A percentile compares a stretch with the other conserved stretches of the same genome.
phyloP scores from a whole-genome alignment of 345 rosid genomes.

The Microcos paniculata region DNA sequence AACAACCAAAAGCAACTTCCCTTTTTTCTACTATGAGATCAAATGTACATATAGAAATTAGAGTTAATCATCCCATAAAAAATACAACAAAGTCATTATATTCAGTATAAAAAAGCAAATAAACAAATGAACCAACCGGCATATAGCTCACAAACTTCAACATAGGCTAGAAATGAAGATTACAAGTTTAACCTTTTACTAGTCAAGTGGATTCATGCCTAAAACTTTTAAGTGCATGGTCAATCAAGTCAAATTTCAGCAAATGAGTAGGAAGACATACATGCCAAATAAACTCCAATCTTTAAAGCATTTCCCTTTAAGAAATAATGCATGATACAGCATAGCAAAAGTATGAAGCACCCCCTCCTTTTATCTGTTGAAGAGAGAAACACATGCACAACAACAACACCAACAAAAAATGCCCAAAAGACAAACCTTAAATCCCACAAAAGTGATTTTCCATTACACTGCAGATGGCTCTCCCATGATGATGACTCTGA shows the following conservation, averaged over 20 bases:
- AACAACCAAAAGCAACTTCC: neutral
- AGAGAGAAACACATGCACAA: neutral
- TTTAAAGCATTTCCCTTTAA: neutral
- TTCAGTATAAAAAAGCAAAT: neutral
- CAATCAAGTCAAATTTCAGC: neutral
- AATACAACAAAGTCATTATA: neutral
- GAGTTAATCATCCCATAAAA: neutral
- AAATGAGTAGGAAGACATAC: neutral
- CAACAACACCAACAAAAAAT: neutral
- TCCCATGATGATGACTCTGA: conserved; percentile 95
- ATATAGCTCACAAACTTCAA: neutral
- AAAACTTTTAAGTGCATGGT: neutral
- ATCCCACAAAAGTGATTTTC: conserved; percentile 88
- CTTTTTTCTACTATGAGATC: neutral
- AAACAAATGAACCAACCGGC: neutral
- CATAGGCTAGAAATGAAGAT: neutral
- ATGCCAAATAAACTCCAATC: neutral
- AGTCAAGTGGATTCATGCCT: neutral
- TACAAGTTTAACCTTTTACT: neutral
- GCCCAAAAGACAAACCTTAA: conserved; percentile 54
- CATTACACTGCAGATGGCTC: conserved; percentile 96
- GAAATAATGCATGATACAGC: neutral
- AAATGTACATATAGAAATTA: neutral
- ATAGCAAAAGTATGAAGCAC: neutral
- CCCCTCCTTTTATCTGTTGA: neutral